These are phyloP conservation scores for Chlorella variabilis DNA, from an alignment of 163 green algal genomes.

Conservation along the genomic window DNA sequence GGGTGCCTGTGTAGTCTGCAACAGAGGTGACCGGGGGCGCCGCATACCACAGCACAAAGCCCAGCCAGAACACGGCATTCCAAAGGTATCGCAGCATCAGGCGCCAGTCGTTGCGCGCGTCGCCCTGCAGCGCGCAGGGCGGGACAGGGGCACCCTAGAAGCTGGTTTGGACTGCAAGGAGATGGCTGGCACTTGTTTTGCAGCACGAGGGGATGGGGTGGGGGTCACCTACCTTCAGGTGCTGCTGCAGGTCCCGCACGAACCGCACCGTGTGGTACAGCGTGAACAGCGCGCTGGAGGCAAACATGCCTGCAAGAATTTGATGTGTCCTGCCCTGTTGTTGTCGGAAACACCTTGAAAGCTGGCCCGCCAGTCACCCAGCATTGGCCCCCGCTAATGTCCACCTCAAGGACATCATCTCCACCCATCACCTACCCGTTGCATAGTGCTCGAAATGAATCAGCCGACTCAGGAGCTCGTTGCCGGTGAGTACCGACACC, in stretches of 20 bases:
- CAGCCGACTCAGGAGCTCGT: constrained; percentile 30
- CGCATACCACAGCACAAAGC: constrained; percentile 52
- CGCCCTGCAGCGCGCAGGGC: background rate
- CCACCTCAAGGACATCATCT: too few relatives aligned
- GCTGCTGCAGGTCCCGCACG: constrained; percentile 19
- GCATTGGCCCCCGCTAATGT: too few relatives aligned
- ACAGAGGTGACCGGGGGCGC: constrained; percentile 25
- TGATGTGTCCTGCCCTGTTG: too few relatives aligned
- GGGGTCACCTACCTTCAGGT: constrained; percentile 29
- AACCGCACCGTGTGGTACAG: constrained; percentile 24
- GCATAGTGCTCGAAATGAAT: constrained; percentile 43
- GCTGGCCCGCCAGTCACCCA: too few relatives aligned
- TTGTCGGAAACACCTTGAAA: background rate
- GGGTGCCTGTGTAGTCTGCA: constrained; percentile 33
- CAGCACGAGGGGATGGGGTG: too few relatives aligned
- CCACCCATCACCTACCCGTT: background rate
- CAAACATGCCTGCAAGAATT: constrained; percentile 30
- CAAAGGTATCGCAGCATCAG: constrained; percentile 42
- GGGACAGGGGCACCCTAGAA: background rate
- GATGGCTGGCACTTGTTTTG: too few relatives aligned
- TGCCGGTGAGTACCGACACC: constrained; percentile 41
- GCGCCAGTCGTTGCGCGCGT: constrained; percentile 36
- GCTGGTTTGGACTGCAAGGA: too few relatives aligned
- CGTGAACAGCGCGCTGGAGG: constrained; percentile 32
- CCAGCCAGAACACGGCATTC: constrained; percentile 54